Conservation (phyloP, 202 grass and related monocot species). For the Musa balbisiana region DNA sequence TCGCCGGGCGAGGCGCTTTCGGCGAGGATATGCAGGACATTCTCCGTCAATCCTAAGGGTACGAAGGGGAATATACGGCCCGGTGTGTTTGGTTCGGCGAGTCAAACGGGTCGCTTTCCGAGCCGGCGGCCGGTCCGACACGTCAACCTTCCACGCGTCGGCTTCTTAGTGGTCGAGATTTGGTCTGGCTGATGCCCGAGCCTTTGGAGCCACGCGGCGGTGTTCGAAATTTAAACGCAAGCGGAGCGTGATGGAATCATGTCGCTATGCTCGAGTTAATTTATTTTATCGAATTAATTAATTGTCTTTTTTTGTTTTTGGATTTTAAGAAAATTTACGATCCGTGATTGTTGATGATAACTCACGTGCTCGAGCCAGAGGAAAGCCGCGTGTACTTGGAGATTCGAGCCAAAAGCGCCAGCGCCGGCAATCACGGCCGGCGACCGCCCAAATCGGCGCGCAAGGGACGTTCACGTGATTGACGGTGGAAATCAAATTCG, state of each 20-base stretch:
- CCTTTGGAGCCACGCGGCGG: neutral
- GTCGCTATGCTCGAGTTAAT: too few relatives aligned
- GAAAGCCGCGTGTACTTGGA: neutral
- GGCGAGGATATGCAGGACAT: neutral
- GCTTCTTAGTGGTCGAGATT: neutral
- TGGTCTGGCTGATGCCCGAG: neutral
- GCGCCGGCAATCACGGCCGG: too few relatives aligned
- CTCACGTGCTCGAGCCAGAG: neutral
- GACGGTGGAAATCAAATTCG: constrained; percentile 20
- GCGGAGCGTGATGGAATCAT: neutral
- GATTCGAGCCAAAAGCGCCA: neutral
- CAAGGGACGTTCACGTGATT: constrained; percentile 32
- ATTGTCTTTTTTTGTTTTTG: too few relatives aligned
- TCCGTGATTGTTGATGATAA: too few relatives aligned
- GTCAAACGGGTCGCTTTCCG: constrained; percentile 31
- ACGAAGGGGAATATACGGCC: too few relatives aligned
- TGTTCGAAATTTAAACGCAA: constrained; percentile 8
- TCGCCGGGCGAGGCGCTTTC: neutral
- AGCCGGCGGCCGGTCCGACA: constrained; percentile 32
- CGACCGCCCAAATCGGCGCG: too few relatives aligned
- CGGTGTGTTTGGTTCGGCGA: too few relatives aligned
- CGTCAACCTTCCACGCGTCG: constrained; percentile 36
- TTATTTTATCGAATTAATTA: too few relatives aligned
- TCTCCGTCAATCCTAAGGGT: neutral
- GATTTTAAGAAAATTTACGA: too few relatives aligned